These are phyloP conservation scores for Fraxinus floribunda DNA, from an alignment of 305 asterid species.

Conservation along the genomic window DNA sequence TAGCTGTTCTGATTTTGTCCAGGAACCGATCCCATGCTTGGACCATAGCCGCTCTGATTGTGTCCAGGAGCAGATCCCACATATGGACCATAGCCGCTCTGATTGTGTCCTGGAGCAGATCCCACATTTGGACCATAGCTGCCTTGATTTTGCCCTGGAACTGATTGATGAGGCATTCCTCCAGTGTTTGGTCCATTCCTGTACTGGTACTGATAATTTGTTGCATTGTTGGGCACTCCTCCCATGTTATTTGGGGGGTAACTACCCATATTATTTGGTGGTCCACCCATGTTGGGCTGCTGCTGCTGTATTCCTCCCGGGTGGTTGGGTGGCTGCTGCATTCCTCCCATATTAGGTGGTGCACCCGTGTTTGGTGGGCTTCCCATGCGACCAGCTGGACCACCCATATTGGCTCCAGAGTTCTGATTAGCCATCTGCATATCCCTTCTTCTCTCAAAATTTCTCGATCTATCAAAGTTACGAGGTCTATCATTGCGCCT, in stretches of 20 bases:
- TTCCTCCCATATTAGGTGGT: slow-evolving; percentile 18
- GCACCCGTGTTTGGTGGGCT: background rate
- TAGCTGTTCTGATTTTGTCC: slow-evolving; percentile 20
- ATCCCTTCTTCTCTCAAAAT: slow-evolving; percentile 65
- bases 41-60: slow-evolving; percentile 28
- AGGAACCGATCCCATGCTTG: slow-evolving; percentile 15
- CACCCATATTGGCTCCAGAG: slow-evolving; percentile 28
- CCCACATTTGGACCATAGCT: slow-evolving; percentile 26
- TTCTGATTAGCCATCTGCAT: slow-evolving; percentile 28
- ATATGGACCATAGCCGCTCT: slow-evolving; percentile 31
- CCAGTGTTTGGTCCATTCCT: slow-evolving; percentile 42
- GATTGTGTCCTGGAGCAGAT: slow-evolving; percentile 26
- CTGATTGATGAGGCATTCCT: slow-evolving; percentile 50
- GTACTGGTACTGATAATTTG: slow-evolving; percentile 31
- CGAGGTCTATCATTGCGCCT: slow-evolving; percentile 94
- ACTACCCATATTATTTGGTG: slow-evolving; percentile 11
- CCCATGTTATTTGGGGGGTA: background rate
- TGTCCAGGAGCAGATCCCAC: slow-evolving; percentile 26
- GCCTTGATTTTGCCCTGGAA: slow-evolving; percentile 48
- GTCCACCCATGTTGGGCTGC: slow-evolving; percentile 31
- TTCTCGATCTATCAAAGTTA: slow-evolving; percentile 75
- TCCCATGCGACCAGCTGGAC: background rate
- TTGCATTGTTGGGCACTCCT: slow-evolving; percentile 33
- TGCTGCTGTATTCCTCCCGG: slow-evolving; percentile 21
- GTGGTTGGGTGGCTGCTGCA: slow-evolving; percentile 21